Base-by-base conservation (phyloP, 495 filamentous ascomycete species). In the Neurospora sp. region DNA sequence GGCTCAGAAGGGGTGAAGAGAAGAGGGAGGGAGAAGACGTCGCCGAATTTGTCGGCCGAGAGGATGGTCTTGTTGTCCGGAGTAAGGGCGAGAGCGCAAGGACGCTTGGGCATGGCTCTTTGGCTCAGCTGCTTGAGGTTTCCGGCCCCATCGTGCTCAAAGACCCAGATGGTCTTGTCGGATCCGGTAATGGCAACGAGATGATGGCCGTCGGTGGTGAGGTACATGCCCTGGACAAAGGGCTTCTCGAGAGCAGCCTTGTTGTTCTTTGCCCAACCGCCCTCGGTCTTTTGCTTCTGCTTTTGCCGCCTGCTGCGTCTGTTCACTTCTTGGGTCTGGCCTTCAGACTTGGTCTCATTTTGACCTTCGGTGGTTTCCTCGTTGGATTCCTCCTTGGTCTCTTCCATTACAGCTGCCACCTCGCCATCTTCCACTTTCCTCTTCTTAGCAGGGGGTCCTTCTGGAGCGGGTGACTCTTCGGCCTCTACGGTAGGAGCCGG, bases 1-100 rank as follows among this genome's bases (percentile, higher is more conserved):
- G 53, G 53, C 27, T 61, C 53, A 53, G 70, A 70, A 44, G 77
- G 48, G 5, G 79, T 69, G n/a, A 85, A 85, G 69, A 94, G 79
- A 3, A 98, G 81, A 4, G 96, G 94, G n/a, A 99, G 80, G 7
- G 91, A 86, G 80, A 96, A 98, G 73, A 97, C 95, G 82, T 99
- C 96, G 40, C 96, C 96, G 77, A 97, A 97, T 78, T 98, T 99
- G 82, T 99, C 96, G 40, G 89, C 94, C 71, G 86, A 89, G 38
- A 98, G 81, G 73, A 98, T 92, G 4, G 86, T 92, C 4, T 82
- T 82, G 53, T 89, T 86, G 78, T 94, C 89, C 31, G 85, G 76
- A 2, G 92, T 90, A 68, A 98, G 81, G 68, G 86, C 82, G 71
- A 99, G 80, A 68, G 91, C 88, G 78, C 89, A 93, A 39, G 92